Conservation (phyloP, 164 flowering plant genomes). For the Piper betle region DNA sequence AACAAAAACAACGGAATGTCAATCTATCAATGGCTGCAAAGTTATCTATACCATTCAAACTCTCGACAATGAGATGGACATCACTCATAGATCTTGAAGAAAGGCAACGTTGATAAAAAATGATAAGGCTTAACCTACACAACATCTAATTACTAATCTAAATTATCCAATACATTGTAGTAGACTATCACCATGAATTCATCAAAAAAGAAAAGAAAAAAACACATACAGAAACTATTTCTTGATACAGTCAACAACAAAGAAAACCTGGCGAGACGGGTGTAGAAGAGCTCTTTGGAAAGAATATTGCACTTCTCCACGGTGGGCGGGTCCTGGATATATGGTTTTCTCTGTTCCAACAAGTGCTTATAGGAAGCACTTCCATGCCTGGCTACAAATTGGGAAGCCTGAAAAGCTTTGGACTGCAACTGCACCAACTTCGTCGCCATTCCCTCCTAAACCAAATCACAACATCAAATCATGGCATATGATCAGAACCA, state of each 20-base stretch:
- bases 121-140: too few species aligned
- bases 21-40: too few species aligned
- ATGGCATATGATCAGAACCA: slow-evolving; percentile 4
- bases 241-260: background rate
- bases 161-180: too few species aligned
- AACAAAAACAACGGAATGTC: too few species aligned
- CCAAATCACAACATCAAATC: background rate
- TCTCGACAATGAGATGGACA: too few species aligned
- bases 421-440: slow-evolving; percentile 7
- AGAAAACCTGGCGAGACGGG: slow-evolving; percentile 14
- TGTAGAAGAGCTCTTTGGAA: slow-evolving; percentile 12
- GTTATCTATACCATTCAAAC: too few species aligned
- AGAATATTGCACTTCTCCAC: slow-evolving; percentile 9
- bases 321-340: slow-evolving; percentile 11
- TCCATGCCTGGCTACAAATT: slow-evolving; percentile 12
- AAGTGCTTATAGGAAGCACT: slow-evolving; percentile 11
- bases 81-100: too few species aligned
- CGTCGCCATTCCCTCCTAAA: slow-evolving; percentile 6
- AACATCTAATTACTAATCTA: too few species aligned
- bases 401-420: slow-evolving; percentile 8
- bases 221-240: too few species aligned
- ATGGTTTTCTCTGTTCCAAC: slow-evolving; percentile 15
- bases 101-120: too few species aligned
- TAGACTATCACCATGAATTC: too few species aligned
- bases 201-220: too few species aligned